Evolutionary conservation across 2,329 filamentous ascomycete genomes (phyloP).

Genomic region (Penicillium oxalicum): DNA sequence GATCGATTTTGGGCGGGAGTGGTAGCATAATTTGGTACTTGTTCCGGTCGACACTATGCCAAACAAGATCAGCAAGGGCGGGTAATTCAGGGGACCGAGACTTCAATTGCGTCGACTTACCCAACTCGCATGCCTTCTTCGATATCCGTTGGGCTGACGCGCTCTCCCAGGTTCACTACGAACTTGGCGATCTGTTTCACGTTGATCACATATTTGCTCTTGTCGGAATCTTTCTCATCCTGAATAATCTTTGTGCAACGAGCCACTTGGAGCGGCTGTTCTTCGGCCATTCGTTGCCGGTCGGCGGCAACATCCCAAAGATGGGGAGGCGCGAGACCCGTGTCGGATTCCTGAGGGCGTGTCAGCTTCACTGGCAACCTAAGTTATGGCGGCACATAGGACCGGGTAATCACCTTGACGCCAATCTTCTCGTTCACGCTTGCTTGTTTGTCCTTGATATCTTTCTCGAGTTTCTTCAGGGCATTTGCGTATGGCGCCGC

Average conservation of each 20-base stretch:
- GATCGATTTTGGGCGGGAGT: conserved; percentile 95
- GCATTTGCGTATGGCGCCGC: conserved; percentile 90
- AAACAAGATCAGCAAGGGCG: conserved; percentile 7
- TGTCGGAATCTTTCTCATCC: conserved; percentile 90
- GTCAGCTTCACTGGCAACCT: conserved; percentile 20
- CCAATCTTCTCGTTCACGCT: conserved; percentile 99
- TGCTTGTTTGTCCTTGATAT: conserved; percentile 98
- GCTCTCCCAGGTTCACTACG: conserved; percentile 93
- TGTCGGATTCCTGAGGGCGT: conserved; percentile 78
- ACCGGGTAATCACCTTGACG: conserved; percentile 35
- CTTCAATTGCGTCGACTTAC: conserved; percentile 35
- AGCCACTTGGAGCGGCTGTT: conserved; percentile 94
- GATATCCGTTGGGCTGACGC: conserved; percentile 96
- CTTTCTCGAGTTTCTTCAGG: conserved; percentile 95
- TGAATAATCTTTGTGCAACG: conserved; percentile 99
- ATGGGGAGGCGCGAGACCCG: conserved; percentile 93
- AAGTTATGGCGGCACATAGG: conserved; percentile 3
- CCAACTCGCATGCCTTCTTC: conserved; percentile 98
- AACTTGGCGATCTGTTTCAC: conserved; percentile 99
- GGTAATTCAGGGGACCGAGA: neutral
- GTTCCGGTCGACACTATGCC: conserved; percentile 74
- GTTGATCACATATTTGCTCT: conserved; percentile 99
- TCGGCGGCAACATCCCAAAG: conserved; percentile 98
- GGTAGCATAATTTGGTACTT: conserved; percentile 99
- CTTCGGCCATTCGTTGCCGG: conserved; percentile 95